phyloP scores from a whole-genome alignment of 2,329 filamentous ascomycete species.

The Ophiostoma quercus region DNA sequence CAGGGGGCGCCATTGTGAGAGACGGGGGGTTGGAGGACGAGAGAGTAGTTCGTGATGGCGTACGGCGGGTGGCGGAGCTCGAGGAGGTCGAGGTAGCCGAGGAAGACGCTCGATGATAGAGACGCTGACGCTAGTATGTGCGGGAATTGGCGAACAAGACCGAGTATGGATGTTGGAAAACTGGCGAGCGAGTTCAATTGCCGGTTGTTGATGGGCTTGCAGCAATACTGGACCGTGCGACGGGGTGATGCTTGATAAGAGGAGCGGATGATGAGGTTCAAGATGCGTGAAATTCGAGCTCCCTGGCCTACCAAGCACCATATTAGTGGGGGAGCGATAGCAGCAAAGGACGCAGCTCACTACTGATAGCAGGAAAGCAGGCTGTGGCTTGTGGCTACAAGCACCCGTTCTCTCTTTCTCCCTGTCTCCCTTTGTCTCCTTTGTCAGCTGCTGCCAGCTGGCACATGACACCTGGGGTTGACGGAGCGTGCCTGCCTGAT shows the following conservation, averaged over 20 bases:
- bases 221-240: background rate
- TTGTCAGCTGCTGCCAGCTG: constrained; percentile 20
- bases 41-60: constrained; percentile 4
- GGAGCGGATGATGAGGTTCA: background rate
- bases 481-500: background rate
- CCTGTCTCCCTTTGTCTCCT: too few relatives aligned
- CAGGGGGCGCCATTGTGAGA: constrained; percentile 38
- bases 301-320: constrained; percentile 4
- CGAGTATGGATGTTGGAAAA: background rate
- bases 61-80: constrained; percentile 2
- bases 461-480: background rate
- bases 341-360: background rate
- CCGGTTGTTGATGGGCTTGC: background rate
- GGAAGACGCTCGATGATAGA: background rate
- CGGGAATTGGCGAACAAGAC: background rate
- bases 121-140: background rate
- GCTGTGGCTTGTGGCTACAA: background rate
- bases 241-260: background rate
- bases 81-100: background rate
- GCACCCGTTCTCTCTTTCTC: too few relatives aligned
- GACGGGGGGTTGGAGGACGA: constrained; percentile 6
- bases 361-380: background rate
- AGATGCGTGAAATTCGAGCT: constrained; percentile 24
- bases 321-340: constrained; percentile 17
- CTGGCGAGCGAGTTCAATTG: background rate